Evolutionary conservation across 2,329 filamentous ascomycete genomes (phyloP), one percentile per base, ranked within the genome.

Genomic region (Pleoardoris graminearum): DNA sequence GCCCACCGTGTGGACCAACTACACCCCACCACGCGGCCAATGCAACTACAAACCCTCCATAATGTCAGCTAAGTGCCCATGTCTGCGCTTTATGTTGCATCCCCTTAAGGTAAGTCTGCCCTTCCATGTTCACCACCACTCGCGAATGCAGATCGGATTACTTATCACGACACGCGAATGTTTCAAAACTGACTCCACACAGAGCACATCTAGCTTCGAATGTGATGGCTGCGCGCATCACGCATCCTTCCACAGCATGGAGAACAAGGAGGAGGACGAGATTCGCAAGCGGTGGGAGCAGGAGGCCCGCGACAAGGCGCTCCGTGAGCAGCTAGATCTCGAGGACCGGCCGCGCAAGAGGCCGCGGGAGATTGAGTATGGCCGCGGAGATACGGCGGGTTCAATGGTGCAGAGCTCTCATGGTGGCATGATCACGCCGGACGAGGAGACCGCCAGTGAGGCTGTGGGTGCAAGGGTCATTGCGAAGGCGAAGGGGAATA

Each of bases 191-290:
- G 23, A 54, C 43, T 23, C 30, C 42, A 33, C 42, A 51, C 36
- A 73, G 77, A 75, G 75, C 10, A 68, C 79, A 8, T 79, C 78
- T 0, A 79, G 75, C 6, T 83, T 80, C 68, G 78, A 81, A 56
- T 83, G 81, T 64, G 81, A 83, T 62, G 81, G 81, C 43, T 83
- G 81, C 58, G 67, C 65, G 25, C 81, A 83, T 62, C 81, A 83
- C 59, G 80, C 81, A 6, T 78, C 75, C 10, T 83, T 81, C 57
- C 81, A 83, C 66, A 75, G 65, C 45, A 75, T 83, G 70, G 79
- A 81, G 54, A 82, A 80, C 50, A 69, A 72, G n/a, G 60, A 65
- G 8, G 80, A 82, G 42, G 76, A 81, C 47, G 78, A 76, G 37
- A 70, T 79, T 4, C 64, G 76, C 22, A 72, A 73, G 62, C 75